Evolutionary conservation across 805 yeast genomes (phyloP).

Genomic region (Starmerella floricola): DNA sequence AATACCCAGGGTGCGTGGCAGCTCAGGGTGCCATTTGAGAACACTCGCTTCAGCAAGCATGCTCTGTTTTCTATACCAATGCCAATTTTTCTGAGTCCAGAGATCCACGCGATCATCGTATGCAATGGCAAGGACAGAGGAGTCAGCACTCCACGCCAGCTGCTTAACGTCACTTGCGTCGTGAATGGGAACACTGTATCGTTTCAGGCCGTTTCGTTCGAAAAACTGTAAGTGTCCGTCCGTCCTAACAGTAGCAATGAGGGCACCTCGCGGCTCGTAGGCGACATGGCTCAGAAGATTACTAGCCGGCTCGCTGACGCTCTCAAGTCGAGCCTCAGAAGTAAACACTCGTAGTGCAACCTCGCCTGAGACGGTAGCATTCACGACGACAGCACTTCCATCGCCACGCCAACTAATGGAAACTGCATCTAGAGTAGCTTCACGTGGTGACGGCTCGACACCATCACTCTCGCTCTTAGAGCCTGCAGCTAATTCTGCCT

Average conservation of each 20-base stretch:
- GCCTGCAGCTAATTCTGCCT: too few species aligned
- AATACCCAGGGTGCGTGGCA: conserved; percentile 60
- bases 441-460: too few species aligned
- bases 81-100: conserved; percentile 87
- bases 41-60: conserved; percentile 16
- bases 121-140: conserved; percentile 65
- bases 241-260: conserved; percentile 65
- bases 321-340: conserved; percentile 59
- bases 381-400: conserved; percentile 66
- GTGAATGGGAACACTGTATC: conserved; percentile 69
- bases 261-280: conserved; percentile 87
- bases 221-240: conserved; percentile 48
- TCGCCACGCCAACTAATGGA: conserved; percentile 92
- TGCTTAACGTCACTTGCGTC: conserved; percentile 33
- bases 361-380: conserved; percentile 49
- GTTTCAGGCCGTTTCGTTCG: conserved; percentile 86
- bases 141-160: conserved; percentile 68
- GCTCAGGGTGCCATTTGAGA: conserved; percentile 77
- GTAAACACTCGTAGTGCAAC: conserved; percentile 74
- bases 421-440: conserved; percentile 1
- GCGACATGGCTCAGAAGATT: conserved; percentile 59
- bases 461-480: too few species aligned
- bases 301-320: conserved; percentile 83
- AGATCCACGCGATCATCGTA: conserved; percentile 54
- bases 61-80: conserved; percentile 90